Evolutionary conservation across 2,329 filamentous ascomycete genomes (phyloP), one percentile per base, ranked within the genome.

Genomic region (Fusarium mangiferae): DNA sequence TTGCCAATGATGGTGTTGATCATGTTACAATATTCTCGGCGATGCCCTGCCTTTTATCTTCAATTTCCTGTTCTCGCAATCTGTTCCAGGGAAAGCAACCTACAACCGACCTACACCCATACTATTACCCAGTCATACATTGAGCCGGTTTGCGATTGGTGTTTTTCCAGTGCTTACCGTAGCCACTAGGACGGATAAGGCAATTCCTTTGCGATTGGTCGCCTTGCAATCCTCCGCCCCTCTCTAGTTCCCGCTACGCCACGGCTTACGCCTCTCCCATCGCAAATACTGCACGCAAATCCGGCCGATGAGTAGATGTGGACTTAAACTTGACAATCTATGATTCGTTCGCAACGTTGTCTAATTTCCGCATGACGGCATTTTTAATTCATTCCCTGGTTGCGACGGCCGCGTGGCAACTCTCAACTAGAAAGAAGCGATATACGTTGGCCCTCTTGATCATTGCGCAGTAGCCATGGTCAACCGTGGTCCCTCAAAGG

Each of bases 361-460:
- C 7, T 48, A 48, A 28, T 28, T 28, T 48, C 13, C 45, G 26
- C 26, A 28, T 28, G 18, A 28, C 9, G 20, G 0, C 8, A 2
- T 3, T 28, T 11, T 6, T 6, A 3, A 28, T 3, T 15, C 1
- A 11, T 4, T 3, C 9, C 13, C 4, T 28, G 9, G 18, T 28
- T 6, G 12, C 26, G 20, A 11, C 45, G 8, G 20, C 20, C 26
- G 45, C 45, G 26, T 22, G 18, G 26, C 45, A 22, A 46, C 8
- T 28, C 6, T 24, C 6, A 5, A 7, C 39, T n/a, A 41, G 36
- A 36, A 26, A 10, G 17, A 36, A 26, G 17, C 17, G 5, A 9
- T 17, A 20, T 45, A 14, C 7, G 6, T 46, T 12, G 1, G 44
- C 14, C 24, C 18, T 45, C 5, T 46, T 14, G 24, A 15, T 26